A percentile compares a stretch with the other conserved stretches of the same genome.
phyloP scores from a whole-genome alignment of 2,329 filamentous ascomycete species.

The Beauveria asiatica region DNA sequence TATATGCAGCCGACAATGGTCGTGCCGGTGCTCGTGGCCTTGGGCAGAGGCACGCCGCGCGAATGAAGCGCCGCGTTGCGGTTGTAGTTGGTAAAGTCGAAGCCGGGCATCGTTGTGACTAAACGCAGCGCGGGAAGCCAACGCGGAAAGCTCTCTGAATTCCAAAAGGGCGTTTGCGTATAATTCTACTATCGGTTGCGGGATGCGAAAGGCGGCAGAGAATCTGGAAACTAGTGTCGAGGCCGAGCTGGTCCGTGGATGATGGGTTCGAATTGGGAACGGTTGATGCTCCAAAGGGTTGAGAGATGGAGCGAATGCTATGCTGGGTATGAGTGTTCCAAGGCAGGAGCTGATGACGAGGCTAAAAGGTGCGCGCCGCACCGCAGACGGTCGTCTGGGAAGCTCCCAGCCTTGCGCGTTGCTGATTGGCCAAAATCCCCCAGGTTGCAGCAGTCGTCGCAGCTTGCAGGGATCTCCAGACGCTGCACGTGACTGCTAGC shows the following conservation, averaged over 20 bases:
- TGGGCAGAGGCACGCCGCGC: conserved; percentile 86
- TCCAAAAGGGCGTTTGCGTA: neutral
- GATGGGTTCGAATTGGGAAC: neutral
- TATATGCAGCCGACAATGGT: conserved; percentile 98
- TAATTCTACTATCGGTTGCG: neutral
- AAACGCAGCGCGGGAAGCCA: neutral
- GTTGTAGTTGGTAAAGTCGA: conserved; percentile 99
- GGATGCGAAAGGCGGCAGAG: neutral
- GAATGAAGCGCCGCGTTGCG: conserved; percentile 95
- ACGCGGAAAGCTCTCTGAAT: neutral
- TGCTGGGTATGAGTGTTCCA: conserved; percentile 7
- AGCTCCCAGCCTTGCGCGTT: conserved; percentile 4
- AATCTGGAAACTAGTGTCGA: neutral
- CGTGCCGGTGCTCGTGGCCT: conserved; percentile 96
- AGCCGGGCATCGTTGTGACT: conserved; percentile 66
- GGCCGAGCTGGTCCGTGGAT: neutral
- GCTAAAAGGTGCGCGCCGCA: conserved; percentile 26
- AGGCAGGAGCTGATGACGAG: conserved; percentile 41
- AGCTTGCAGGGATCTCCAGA: neutral
- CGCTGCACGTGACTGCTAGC: conserved; percentile 6
- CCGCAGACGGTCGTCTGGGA: no score
- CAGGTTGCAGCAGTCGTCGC: conserved; percentile 8
- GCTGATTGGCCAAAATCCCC: conserved; percentile 19
- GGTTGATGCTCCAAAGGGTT: neutral
- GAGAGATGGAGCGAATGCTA: neutral